phyloP scores from a whole-genome alignment of 2,329 filamentous ascomycete genomes.

The Balansia obtecta region DNA sequence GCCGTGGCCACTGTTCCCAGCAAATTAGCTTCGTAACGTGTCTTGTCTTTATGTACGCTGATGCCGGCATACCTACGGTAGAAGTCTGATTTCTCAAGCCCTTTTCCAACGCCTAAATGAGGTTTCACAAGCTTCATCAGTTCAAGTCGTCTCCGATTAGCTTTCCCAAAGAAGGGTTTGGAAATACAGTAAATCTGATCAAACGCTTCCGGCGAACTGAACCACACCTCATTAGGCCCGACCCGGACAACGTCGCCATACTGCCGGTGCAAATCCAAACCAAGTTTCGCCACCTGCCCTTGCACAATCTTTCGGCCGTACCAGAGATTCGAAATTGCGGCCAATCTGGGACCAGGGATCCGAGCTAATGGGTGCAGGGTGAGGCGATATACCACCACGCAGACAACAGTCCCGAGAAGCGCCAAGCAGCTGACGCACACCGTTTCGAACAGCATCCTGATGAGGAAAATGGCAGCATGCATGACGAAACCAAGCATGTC shows the following conservation, averaged over 20 bases:
- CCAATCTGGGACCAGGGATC: conserved; percentile 33
- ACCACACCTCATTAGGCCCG: conserved; percentile 41
- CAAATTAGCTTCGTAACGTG: background rate
- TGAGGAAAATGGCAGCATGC: background rate
- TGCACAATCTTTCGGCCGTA: conserved; percentile 32
- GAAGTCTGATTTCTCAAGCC: conserved; percentile 39
- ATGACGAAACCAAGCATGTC: background rate
- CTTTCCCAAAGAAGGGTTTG: background rate
- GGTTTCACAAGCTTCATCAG: background rate
- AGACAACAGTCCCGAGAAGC: conserved; percentile 10
- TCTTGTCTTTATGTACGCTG: too few species aligned
- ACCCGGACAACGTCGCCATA: conserved; percentile 42
- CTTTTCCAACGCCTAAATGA: conserved; percentile 28
- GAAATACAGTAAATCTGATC: conserved; percentile 33
- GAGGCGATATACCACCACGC: conserved; percentile 22
- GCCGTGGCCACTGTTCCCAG: conserved; percentile 25
- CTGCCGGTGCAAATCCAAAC: conserved; percentile 28
- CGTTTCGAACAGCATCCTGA: background rate
- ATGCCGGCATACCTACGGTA: conserved; percentile 27
- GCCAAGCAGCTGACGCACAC: background rate
- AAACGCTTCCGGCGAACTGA: conserved; percentile 34
- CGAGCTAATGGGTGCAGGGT: conserved; percentile 30
- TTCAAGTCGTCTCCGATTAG: background rate
- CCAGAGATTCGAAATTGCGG: conserved; percentile 35
- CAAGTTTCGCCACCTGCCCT: conserved; percentile 29